These are phyloP conservation scores for Grammothele lineata DNA, from an alignment of 768 basidiomycete genomes.

Conservation along the genomic window DNA sequence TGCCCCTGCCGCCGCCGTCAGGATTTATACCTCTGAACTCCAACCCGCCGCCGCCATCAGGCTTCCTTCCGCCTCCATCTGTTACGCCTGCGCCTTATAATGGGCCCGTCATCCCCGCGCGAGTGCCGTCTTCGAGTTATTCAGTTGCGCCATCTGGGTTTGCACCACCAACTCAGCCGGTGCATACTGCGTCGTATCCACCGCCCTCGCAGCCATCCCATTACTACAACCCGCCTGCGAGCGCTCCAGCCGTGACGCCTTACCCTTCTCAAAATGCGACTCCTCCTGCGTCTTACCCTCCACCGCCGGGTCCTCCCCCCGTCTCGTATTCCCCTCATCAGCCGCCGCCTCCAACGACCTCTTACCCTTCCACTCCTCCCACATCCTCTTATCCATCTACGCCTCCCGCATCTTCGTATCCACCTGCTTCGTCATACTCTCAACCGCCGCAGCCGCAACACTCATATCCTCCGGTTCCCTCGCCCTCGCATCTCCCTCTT, in stretches of 20 bases:
- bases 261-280: constrained; percentile 28
- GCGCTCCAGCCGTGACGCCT: not conserved
- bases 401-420: constrained; percentile 4
- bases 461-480: not conserved
- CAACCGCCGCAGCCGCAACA: constrained; percentile 1
- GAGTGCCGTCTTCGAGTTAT: constrained; percentile 22
- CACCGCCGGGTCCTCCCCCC: constrained; percentile 7
- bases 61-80: constrained; percentile 19
- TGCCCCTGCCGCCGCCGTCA: constrained; percentile 43
- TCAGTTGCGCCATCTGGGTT: constrained; percentile 13
- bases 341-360: constrained; percentile 14
- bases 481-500: constrained; percentile 14
- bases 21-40: constrained; percentile 26
- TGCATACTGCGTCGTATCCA: constrained; percentile 6
- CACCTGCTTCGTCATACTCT: not conserved
- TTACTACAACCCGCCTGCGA: constrained; percentile 7
- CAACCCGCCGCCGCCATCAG: constrained; percentile 19
- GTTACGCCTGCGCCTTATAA: constrained; percentile 24
- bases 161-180: constrained; percentile 7
- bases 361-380: constrained; percentile 19
- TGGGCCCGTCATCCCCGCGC: constrained; percentile 15
- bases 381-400: constrained; percentile 8
- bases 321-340: constrained; percentile 9
- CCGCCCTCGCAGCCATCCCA: constrained; percentile 3
- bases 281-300: constrained; percentile 19